Evolutionary conservation across 2,329 filamentous ascomycete species (phyloP).

Genomic region (Cladophialophora exuberans): DNA sequence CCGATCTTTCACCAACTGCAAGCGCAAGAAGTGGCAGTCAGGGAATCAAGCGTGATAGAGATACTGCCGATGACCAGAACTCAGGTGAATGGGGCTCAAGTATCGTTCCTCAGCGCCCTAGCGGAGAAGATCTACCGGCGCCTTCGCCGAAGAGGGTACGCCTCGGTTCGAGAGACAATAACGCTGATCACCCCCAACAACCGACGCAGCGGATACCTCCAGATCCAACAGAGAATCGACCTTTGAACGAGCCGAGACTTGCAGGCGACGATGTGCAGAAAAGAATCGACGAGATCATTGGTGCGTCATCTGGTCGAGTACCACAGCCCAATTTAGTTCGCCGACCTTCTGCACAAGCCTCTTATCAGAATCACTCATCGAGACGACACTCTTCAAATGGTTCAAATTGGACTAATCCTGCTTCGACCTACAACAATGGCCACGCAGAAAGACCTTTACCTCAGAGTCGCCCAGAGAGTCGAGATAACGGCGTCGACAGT

Average conservation of each 20-base stretch:
- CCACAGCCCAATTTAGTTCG: slow-evolving; percentile 31
- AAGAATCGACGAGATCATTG: slow-evolving; percentile 43
- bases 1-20: slow-evolving; percentile 27
- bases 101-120: slow-evolving; percentile 20
- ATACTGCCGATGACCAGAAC: slow-evolving; percentile 37
- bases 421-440: slow-evolving; percentile 20
- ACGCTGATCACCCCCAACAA: slow-evolving; percentile 26
- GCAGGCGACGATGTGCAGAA: slow-evolving; percentile 40
- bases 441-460: slow-evolving; percentile 25
- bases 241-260: slow-evolving; percentile 14
- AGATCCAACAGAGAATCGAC: background rate
- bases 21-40: slow-evolving; percentile 38
- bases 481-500: slow-evolving; percentile 13
- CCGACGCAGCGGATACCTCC: slow-evolving; percentile 24
- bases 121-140: slow-evolving; percentile 16
- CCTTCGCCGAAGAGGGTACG: slow-evolving; percentile 29
- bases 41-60: slow-evolving; percentile 46
- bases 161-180: slow-evolving; percentile 27
- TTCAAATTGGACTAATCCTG: slow-evolving; percentile 18
- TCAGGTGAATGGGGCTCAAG: slow-evolving; percentile 25
- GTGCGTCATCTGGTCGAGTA: slow-evolving; percentile 25
- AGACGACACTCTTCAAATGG: slow-evolving; percentile 22
- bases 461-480: slow-evolving; percentile 21
- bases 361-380: slow-evolving; percentile 4
- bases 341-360: slow-evolving; percentile 13